Evolutionary conservation across 768 basidiomycete species (phyloP), one percentile per base, ranked within the genome.

Genomic region (Calocera viscosa): DNA sequence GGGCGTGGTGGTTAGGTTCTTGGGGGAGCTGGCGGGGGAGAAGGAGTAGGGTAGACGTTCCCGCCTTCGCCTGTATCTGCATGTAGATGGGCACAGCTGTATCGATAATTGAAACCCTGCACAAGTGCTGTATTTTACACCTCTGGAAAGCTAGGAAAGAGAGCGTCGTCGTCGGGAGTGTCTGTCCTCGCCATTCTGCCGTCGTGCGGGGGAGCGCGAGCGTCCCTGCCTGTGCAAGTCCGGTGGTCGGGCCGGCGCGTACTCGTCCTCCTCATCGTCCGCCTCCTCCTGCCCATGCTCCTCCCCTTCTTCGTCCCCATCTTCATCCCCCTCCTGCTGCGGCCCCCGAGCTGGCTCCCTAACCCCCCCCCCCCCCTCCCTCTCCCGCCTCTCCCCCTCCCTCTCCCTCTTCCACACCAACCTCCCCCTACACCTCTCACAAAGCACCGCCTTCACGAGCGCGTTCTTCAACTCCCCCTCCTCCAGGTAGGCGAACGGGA

Each of bases 361-460:
- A 38, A 38, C 7, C 35, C 14, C 35, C 35, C 35, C 35, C 33
- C 41, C 26, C 2, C 24, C 65, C 24, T 38, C 38, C 39, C 60
- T 40, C 17, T 68, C 68, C 49, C 67, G 43, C 47, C 34, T 65
- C 41, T 33, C 65, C 67, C 70, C 88, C 72, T 88, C 86, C 73
- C 85, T 84, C 72, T 80, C 82, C 71, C 86, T 79, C 74, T 91
- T 93, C 85, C 88, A 93, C 84, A 88, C 85, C 71, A 98, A 77
- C 80, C 95, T 97, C 74, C 83, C 84, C 63, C 84, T 77, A 72
- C 95, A 97, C 71, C 79, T 82, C 32, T 79, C 76, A 73, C 95
- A 98, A 34, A 97, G 76, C 1, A 91, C 91, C 1, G 94, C 84
- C 74, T 98, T 98, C 63, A 98, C 95, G 14, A 98, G 78, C 0